Evolutionary conservation across 2,329 filamentous ascomycete species (phyloP), one percentile per base, ranked within the genome.

Genomic region (Calonectria pseudoturangicola): DNA sequence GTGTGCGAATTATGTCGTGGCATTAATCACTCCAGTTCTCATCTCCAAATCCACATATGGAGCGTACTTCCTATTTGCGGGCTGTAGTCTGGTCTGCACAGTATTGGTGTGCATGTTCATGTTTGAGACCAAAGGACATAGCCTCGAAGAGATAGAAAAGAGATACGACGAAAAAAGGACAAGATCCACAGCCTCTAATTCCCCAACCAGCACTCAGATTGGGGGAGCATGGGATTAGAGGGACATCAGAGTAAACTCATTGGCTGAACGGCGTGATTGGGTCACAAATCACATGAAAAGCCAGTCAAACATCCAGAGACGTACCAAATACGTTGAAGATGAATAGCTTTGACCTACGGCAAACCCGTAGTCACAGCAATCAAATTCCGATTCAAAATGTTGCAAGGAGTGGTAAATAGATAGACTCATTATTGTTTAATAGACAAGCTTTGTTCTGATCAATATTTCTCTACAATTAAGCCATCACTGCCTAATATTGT

Each of bases 31-130:
- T 0, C 86, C 86, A 0, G 81, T 85, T 0, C 75, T 87, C 1
- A 76, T 87, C 3, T 79, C 84, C 3, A 81, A 79, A 45, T 83
- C 85, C 0, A 81, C 81, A 0, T 87, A 82, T 64, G 86, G 84
- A 0, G 84, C 86, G 0, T 88, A 88, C 71, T 87, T 86, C 70
- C 80, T 88, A 48, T 88, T 88, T 66, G 86, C 83, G 0, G 81
- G 79, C 4, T 85, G 82, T 43, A 83, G 85, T 4, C 72, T 86
- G 1, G 71, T 84, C 0, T 84, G 83, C 13, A 84, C 85, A 0
- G 51, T 83, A 21, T 77, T 85, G 33, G 83, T 84, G 10, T 77
- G 81, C 15, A 27, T 86, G 1, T 83, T 82, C 67, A 87, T 88
- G 86, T 79, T 79, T 0, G 87, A 88, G 79, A 88, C 86, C 0